Percentiles rank a stretch among this genome's conserved stretches.
Conservation (phyloP, 1,284 basidiomycete genomes). For the Ustilago shanxiensis region DNA sequence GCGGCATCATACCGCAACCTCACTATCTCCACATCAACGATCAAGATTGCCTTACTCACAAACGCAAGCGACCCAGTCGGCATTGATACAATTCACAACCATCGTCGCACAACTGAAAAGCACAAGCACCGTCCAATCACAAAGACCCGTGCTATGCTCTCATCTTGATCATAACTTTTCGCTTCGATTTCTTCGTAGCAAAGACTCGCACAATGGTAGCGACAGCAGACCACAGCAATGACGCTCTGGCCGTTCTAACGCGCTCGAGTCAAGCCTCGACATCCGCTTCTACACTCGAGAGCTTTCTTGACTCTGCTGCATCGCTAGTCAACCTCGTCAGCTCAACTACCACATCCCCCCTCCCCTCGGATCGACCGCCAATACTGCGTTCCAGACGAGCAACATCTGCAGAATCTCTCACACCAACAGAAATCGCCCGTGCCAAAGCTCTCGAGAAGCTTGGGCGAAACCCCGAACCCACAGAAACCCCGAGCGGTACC, state of each 20-base stretch:
- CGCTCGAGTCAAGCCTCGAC: constrained; percentile 47
- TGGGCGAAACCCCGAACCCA: constrained; percentile 4
- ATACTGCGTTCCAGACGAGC: constrained; percentile 22
- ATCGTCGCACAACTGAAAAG: not conserved
- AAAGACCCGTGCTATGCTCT: constrained; percentile 20
- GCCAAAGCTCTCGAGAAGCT: constrained; percentile 33
- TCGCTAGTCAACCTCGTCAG: constrained; percentile 16
- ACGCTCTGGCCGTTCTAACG: constrained; percentile 16
- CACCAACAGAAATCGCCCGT: constrained; percentile 32
- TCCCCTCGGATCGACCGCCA: constrained; percentile 22
- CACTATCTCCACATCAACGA: not conserved
- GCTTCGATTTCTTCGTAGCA: not conserved
- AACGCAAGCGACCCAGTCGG: not conserved
- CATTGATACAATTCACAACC: not conserved
- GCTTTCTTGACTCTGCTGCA: constrained; percentile 30
- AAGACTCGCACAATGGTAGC: not conserved
- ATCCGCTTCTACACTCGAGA: constrained; percentile 46
- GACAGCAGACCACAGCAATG: constrained; percentile 12
- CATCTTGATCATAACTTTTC: not conserved
- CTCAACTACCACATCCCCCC: not conserved
- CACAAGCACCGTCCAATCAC: not conserved
- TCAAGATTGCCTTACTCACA: not conserved
- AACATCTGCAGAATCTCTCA: not conserved
- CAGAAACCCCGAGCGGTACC: not conserved
- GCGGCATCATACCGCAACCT: constrained; percentile 24